Conservation (phyloP, 495 filamentous ascomycete genomes). For the Penicillium coffeae region DNA sequence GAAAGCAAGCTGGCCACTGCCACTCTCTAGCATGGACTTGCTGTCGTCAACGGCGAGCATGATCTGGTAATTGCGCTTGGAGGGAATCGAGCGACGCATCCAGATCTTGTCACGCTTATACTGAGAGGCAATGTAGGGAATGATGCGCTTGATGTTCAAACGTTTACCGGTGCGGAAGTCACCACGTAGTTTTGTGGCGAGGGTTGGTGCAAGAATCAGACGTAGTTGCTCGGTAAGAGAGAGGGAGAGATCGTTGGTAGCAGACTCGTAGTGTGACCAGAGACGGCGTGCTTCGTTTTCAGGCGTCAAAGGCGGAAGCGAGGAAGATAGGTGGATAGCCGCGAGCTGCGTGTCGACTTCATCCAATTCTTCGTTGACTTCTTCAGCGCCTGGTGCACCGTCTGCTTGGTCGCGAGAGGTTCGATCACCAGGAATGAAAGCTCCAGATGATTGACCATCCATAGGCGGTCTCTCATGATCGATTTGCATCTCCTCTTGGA, state of each 20-base stretch:
- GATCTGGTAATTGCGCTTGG: constrained; percentile 92
- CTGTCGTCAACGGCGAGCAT: constrained; percentile 96
- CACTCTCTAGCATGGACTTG: constrained; percentile 81
- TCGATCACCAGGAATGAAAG: constrained; percentile 39
- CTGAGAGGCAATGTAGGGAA: constrained; percentile 93
- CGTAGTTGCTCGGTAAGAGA: constrained; percentile 89
- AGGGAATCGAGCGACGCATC: constrained; percentile 89
- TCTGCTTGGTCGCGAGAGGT: constrained; percentile 30
- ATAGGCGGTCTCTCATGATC: constrained; percentile 31
- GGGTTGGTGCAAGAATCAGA: constrained; percentile 88
- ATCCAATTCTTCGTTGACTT: constrained; percentile 58
- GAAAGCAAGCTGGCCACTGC: constrained; percentile 69
- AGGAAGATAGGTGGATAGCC: constrained; percentile 62
- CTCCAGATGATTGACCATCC: constrained; percentile 40
- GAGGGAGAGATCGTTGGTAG: constrained; percentile 80
- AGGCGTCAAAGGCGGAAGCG: constrained; percentile 36
- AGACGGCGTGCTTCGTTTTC: constrained; percentile 65
- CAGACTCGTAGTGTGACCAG: constrained; percentile 80
- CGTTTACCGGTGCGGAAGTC: constrained; percentile 97
- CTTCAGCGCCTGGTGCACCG: constrained; percentile 35
- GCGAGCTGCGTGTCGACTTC: constrained; percentile 71
- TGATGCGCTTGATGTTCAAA: constrained; percentile 98
- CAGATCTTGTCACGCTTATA: constrained; percentile 99
- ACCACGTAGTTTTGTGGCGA: constrained; percentile 92
- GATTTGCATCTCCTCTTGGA: constrained; percentile 47